A percentile compares a stretch with the other conserved stretches of the same genome.
Evolutionary conservation across 805 yeast genomes (phyloP).

Genomic region (Candida oleophila): DNA sequence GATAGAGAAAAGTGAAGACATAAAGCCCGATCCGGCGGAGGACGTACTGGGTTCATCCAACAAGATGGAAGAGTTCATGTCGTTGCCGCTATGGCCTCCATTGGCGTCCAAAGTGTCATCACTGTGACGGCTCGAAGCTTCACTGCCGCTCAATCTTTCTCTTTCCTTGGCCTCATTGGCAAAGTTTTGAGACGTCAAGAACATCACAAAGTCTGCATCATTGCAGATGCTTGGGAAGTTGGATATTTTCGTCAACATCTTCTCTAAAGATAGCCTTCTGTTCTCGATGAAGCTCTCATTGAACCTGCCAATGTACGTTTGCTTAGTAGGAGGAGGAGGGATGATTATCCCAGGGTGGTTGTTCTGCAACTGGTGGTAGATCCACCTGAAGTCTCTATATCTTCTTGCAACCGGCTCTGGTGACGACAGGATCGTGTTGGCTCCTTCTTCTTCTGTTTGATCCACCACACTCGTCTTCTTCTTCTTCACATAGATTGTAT

Average conservation of each 20-base stretch:
- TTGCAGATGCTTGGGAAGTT: conserved; percentile 52
- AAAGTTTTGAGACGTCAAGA: conserved; percentile 74
- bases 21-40: conserved; percentile 48
- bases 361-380: conserved; percentile 80
- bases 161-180: conserved; percentile 65
- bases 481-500: conserved; percentile 67
- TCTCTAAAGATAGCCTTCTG: conserved; percentile 79
- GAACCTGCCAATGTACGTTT: conserved; percentile 89
- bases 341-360: conserved; percentile 88
- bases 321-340: conserved; percentile 92
- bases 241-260: conserved; percentile 77
- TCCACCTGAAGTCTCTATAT: conserved; percentile 91
- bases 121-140: conserved; percentile 39
- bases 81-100: conserved; percentile 24
- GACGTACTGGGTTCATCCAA: conserved; percentile 26
- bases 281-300: conserved; percentile 87
- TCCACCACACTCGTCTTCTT: conserved; percentile 36
- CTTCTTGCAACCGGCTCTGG: conserved; percentile 63
- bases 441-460: conserved; percentile 32
- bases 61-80: conserved; percentile 13
- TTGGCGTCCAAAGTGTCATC: conserved; percentile 27
- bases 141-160: conserved; percentile 58
- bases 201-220: conserved; percentile 77
- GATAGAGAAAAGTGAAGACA: conserved; percentile 71
- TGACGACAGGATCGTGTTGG: conserved; percentile 3